phyloP scores from a whole-genome alignment of 441 rosid genomes.

The Theobroma grandiflorum region DNA sequence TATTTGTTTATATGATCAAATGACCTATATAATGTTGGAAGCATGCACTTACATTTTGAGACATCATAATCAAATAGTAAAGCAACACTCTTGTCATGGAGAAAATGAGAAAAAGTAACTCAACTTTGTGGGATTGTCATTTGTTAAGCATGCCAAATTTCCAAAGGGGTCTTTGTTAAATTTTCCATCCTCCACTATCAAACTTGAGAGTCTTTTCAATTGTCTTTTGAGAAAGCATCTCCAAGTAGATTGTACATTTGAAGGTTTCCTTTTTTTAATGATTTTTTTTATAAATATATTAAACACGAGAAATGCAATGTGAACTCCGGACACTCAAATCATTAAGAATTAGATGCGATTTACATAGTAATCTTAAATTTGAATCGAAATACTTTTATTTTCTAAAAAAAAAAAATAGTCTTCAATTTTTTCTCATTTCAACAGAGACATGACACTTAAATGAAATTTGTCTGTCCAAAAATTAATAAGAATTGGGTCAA shows the following conservation, averaged over 20 bases:
- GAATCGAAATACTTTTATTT: not conserved
- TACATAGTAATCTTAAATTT: not conserved
- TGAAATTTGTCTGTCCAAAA: not conserved
- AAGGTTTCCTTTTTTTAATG: not conserved
- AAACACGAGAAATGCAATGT: not conserved
- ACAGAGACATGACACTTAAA: constrained; percentile 12
- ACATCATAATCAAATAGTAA: not conserved
- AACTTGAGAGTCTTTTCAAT: not conserved
- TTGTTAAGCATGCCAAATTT: not conserved
- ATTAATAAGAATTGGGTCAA: not conserved
- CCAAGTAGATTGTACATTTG: not conserved
- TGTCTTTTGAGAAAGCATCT: not conserved
- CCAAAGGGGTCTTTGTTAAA: not conserved
- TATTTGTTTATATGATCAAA: not conserved
- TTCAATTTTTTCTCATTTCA: not conserved
- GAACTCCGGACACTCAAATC: not conserved
- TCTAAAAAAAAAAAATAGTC: not conserved
- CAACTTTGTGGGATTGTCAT: not conserved
- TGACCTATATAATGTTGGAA: not conserved
- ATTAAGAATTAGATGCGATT: not conserved
- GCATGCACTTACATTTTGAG: not conserved
- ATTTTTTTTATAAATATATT: not conserved
- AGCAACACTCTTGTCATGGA: not conserved
- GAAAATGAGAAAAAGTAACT: not conserved
- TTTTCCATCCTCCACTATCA: not conserved